These are phyloP conservation scores for Botryosphaeria agaves DNA, from an alignment of 2,329 filamentous ascomycete genomes.

Conservation along the genomic window DNA sequence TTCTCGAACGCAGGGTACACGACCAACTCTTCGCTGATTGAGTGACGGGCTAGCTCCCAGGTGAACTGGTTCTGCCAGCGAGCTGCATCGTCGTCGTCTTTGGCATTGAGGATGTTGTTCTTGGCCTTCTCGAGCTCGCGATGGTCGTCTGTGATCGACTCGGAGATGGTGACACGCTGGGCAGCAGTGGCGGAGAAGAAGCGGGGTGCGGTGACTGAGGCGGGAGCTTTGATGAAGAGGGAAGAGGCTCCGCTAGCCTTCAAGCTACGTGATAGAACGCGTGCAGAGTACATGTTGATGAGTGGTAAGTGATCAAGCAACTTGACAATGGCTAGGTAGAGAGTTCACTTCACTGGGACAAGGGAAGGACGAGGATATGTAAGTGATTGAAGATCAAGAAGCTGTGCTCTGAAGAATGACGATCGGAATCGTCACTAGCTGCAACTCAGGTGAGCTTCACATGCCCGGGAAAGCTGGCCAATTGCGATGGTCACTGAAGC, in stretches of 20 bases:
- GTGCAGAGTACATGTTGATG: neutral
- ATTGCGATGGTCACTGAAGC: too few relatives aligned
- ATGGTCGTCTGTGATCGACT: slow-evolving; percentile 25
- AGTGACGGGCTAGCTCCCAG: slow-evolving; percentile 35
- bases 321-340: too few relatives aligned
- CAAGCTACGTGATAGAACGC: neutral
- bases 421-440: too few relatives aligned
- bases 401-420: too few relatives aligned
- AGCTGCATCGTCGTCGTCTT: slow-evolving; percentile 23
- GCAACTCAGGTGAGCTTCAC: too few relatives aligned
- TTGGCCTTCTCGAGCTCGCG: slow-evolving; percentile 24
- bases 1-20: slow-evolving; percentile 20
- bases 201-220: neutral
- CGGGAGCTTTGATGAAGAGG: neutral
- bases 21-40: slow-evolving; percentile 31
- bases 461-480: too few relatives aligned
- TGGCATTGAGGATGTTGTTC: slow-evolving; percentile 22
- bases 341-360: too few relatives aligned
- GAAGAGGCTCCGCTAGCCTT: neutral
- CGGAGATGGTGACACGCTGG: slow-evolving; percentile 10
- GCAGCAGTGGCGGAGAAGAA: neutral
- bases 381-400: too few relatives aligned
- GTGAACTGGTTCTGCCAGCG: slow-evolving; percentile 33
- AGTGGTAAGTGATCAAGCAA: too few relatives aligned
- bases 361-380: too few relatives aligned